Conservation (phyloP, 441 rosid species). For the Erodium texanum region DNA sequence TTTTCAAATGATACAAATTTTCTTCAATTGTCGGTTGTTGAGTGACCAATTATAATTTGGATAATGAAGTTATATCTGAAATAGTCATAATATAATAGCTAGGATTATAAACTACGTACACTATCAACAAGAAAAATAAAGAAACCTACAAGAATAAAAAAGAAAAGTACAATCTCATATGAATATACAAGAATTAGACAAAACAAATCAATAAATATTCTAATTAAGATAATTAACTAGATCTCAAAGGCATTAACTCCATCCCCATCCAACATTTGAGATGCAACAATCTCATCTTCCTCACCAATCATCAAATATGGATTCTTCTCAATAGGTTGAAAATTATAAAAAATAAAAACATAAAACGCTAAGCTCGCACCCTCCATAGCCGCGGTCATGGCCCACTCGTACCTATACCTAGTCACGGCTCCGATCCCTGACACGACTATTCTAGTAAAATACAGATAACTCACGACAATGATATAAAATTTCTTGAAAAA, state of each 20-base stretch:
- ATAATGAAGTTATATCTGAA: too few species aligned
- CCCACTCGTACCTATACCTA: conserved; percentile 38
- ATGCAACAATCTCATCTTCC: conserved; percentile 32
- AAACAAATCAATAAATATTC: too few species aligned
- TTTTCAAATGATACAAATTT: too few species aligned
- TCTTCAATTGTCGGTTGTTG: too few species aligned
- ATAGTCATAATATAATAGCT: too few species aligned
- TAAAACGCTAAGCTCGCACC: conserved; percentile 46
- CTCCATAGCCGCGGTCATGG: conserved; percentile 29
- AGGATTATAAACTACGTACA: too few species aligned
- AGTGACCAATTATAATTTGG: too few species aligned
- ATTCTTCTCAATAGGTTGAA: conserved; percentile 45
- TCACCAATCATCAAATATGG: conserved; percentile 44
- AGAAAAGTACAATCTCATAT: too few species aligned
- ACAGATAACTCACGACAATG: conserved; percentile 36
- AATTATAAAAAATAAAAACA: conserved; percentile 35
- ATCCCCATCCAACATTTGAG: conserved; percentile 33
- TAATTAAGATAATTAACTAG: conserved; percentile 8
- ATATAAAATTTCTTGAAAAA: conserved; percentile 53
- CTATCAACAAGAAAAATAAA: too few species aligned
- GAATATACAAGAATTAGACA: too few species aligned
- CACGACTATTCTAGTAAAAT: conserved; percentile 43
- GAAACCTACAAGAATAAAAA: too few species aligned
- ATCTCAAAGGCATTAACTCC: conserved; percentile 28
- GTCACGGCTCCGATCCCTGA: conserved; percentile 29